phyloP scores from a whole-genome alignment of 1,284 basidiomycete genomes.

The Sparassis latifolia region DNA sequence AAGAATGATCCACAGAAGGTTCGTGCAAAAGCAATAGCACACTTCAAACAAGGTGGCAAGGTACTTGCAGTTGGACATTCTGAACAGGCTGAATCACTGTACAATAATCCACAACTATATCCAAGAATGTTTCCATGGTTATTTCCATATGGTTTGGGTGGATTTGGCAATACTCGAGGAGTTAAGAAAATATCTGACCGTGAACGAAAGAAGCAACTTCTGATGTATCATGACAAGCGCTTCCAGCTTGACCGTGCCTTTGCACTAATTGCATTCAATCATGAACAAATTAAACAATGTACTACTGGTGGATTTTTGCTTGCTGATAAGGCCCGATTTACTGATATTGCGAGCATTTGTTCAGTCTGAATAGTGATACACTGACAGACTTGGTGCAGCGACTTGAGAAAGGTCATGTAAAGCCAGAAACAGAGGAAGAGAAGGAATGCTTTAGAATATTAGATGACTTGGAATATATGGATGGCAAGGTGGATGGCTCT shows the following conservation, averaged over 20 bases:
- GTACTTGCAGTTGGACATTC: too few species aligned
- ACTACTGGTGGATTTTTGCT: background rate
- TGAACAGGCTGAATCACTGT: too few species aligned
- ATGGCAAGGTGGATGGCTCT: too few species aligned
- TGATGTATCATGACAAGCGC: background rate
- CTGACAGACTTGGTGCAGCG: background rate
- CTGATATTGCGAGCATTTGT: background rate
- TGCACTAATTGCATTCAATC: background rate
- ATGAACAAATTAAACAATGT: background rate
- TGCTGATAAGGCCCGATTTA: background rate
- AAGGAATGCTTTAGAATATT: background rate
- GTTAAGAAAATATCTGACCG: background rate
- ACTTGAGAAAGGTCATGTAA: background rate
- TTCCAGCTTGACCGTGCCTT: background rate
- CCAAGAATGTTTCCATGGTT: background rate
- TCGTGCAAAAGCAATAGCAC: too few species aligned
- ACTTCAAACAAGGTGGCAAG: too few species aligned
- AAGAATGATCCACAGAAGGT: too few species aligned
- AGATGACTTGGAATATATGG: background rate
- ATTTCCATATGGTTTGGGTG: background rate
- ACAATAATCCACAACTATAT: too few species aligned
- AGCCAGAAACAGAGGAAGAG: slow-evolving; percentile 1
- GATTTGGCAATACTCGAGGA: background rate
- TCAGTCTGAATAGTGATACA: background rate
- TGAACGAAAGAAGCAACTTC: background rate